Base-by-base conservation (phyloP, 495 filamentous ascomycete species). In the Penicillium egyptiacum region DNA sequence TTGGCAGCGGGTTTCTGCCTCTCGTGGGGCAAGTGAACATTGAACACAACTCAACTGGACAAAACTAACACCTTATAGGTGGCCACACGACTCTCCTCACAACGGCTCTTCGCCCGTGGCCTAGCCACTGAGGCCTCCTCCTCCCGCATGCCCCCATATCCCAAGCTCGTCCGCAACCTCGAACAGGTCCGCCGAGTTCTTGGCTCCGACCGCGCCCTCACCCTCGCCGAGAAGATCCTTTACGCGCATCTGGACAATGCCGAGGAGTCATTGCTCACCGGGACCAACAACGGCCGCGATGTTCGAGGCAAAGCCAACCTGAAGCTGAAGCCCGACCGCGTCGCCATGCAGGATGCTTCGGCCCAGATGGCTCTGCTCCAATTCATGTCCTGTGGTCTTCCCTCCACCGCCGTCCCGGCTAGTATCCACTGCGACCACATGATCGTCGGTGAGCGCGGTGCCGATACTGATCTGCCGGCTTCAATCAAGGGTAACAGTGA, bases 391-490 rank as follows among this genome's bases (percentile, higher is more conserved):
- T 98, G 94, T 69, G 89, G 89, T 57, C 79, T 98, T 19, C 86
- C 89, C 25, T 88, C 87, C 51, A 96, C 94, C 1, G 91, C 91
- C n/a, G 92, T 98, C 30, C 94, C 94, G 14, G 93, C 94, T 31
- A 96, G 91, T 72, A 98, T 98, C 57, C 94, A 98, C 77, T 98
- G 94, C 69, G 94, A 98, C 74, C 94, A 98, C 69, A 90, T 98
- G 87, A 98, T 98, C 80, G 93, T 98, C 47, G 94, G 94, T 60
- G 74, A 76, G 58, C 85, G 85, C 61, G 94, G 94, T 52, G 94
- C 94, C 22, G 88, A 96, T 67, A 83, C 86, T 28, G 94, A 98
- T 77, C 75, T 98, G 33, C 86, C 91, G 12, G 83, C 84, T 23
- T 92, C 90, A 41, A 96, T 98, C 51, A 79, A 87, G 75, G 89